These are phyloP conservation scores for Epichloe scottii DNA, from an alignment of 2,329 filamentous ascomycete genomes.

Conservation along the genomic window DNA sequence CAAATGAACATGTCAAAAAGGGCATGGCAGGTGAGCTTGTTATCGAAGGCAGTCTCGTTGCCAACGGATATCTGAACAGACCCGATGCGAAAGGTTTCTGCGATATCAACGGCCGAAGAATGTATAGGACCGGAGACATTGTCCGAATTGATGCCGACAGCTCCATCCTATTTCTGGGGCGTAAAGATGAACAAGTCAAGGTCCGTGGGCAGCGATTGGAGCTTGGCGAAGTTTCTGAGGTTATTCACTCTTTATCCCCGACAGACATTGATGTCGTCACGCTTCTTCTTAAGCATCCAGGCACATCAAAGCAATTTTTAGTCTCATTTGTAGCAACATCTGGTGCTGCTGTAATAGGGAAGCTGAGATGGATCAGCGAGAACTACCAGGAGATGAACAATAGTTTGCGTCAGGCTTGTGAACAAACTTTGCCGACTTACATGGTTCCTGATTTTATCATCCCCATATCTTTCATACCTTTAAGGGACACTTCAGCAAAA, in stretches of 20 bases:
- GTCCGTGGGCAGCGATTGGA: slow-evolving; percentile 8
- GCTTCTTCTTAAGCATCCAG: not conserved
- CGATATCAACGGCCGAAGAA: slow-evolving; percentile 1
- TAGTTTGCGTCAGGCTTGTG: not conserved
- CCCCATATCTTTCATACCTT: slow-evolving; percentile 2
- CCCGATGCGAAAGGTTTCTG: slow-evolving; percentile 8
- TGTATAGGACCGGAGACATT: slow-evolving; percentile 10
- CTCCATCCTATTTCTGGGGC: slow-evolving; percentile 8
- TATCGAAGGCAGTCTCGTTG: slow-evolving; percentile 32
- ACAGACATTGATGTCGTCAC: not conserved
- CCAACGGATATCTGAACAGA: slow-evolving; percentile 28
- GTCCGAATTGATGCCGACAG: slow-evolving; percentile 10
- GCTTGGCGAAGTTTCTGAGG: slow-evolving; percentile 4
- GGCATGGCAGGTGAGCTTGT: slow-evolving; percentile 28
- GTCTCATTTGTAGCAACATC: not conserved
- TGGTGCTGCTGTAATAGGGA: not conserved
- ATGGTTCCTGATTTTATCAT: slow-evolving; percentile 7
- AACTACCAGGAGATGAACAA: not conserved
- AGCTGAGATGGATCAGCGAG: not conserved
- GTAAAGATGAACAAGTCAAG: slow-evolving; percentile 9
- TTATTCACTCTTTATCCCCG: not conserved
- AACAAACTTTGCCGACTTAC: slow-evolving; percentile 4
- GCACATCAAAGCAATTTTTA: not conserved
- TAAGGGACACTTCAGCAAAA: slow-evolving; percentile 5
- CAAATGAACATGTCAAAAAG: slow-evolving; percentile 1